Evolutionary conservation across 176 grass and related monocot species (phyloP).

Genomic region (Zizania latifolia): DNA sequence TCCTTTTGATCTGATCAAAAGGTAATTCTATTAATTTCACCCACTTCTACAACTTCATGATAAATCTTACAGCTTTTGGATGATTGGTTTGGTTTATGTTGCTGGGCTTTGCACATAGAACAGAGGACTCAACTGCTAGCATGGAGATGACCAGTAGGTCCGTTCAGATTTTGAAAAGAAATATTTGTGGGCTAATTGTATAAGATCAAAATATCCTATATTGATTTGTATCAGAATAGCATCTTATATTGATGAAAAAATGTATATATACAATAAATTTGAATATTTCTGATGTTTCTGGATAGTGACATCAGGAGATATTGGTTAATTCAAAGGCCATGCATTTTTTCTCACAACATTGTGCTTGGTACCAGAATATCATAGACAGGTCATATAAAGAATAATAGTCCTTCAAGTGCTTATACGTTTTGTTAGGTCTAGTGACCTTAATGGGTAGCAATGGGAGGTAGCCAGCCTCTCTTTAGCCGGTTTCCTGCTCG

Average conservation of each 20-base stretch:
- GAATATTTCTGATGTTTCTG: not conserved
- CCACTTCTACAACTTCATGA: not conserved
- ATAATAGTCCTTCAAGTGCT: not conserved
- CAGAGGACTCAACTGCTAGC: not conserved
- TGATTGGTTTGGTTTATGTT: not conserved
- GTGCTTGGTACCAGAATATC: not conserved
- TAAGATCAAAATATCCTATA: not conserved
- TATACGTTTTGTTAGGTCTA: too few species aligned
- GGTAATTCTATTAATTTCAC: not conserved
- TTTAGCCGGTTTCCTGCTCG: too few species aligned
- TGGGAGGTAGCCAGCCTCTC: too few species aligned
- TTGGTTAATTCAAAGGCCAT: not conserved
- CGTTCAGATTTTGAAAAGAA: conserved; percentile 1
- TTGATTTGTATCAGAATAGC: not conserved
- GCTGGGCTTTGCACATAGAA: not conserved
- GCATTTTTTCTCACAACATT: not conserved
- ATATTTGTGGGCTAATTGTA: not conserved
- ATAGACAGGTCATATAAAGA: not conserved
- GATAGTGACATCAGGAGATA: not conserved
- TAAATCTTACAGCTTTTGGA: not conserved
- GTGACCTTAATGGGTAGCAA: too few species aligned
- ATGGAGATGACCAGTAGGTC: not conserved
- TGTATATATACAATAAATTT: not conserved
- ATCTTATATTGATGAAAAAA: conserved; percentile 1
- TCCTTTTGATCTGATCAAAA: not conserved